Evolutionary conservation across 352 stramenopile genomes (phyloP).

Genomic region (Discostella stelligera): DNA sequence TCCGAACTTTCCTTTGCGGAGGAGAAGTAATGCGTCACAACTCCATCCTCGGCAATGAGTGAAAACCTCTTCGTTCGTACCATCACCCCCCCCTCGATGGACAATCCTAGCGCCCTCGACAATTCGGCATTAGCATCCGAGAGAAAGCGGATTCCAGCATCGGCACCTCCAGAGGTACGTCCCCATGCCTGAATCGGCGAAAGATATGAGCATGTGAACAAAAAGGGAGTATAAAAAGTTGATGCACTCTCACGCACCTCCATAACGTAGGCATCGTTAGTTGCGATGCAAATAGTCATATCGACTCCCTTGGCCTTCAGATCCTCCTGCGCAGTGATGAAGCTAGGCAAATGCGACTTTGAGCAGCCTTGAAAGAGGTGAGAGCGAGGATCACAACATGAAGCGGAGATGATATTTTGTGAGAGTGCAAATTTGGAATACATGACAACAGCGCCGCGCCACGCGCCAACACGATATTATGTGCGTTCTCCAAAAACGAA

Average conservation of each 20-base stretch:
- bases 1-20: constrained; percentile 55
- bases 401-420: background rate
- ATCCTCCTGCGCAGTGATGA: constrained; percentile 74
- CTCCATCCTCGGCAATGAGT: constrained; percentile 74
- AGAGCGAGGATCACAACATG: background rate
- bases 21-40: constrained; percentile 75
- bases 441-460: too few relatives aligned
- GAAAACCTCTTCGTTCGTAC: constrained; percentile 69
- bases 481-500: background rate
- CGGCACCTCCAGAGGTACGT: constrained; percentile 57
- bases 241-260: constrained; percentile 40
- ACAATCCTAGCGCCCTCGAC: constrained; percentile 59
- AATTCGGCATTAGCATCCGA: constrained; percentile 68
- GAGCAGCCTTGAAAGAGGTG: constrained; percentile 49
- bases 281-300: constrained; percentile 78
- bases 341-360: constrained; percentile 77
- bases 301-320: constrained; percentile 75
- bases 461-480: too few relatives aligned
- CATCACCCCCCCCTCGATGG: constrained; percentile 61
- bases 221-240: background rate
- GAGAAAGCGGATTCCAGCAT: constrained; percentile 73
- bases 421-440: too few relatives aligned
- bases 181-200: constrained; percentile 59
- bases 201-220: background rate
- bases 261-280: constrained; percentile 80